These are phyloP conservation scores for Silybum marianum DNA, from an alignment of 129 eudicot species.

Conservation along the genomic window DNA sequence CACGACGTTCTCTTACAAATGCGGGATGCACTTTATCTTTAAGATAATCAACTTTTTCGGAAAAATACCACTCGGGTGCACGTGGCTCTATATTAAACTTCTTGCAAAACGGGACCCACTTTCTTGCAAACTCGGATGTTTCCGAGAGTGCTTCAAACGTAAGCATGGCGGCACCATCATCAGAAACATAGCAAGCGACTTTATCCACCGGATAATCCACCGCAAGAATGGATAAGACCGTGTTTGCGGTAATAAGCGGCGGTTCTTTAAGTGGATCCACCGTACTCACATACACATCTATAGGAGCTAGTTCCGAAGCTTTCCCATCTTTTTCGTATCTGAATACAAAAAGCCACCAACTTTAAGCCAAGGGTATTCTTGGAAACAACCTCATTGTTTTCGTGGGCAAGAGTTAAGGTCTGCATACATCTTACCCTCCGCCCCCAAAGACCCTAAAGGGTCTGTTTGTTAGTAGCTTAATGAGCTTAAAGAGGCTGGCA, in stretches of 20 bases:
- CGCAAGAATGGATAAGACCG: constrained; percentile 77
- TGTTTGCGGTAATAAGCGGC: constrained; percentile 77
- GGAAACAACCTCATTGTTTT: not conserved
- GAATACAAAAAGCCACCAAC: constrained; percentile 9
- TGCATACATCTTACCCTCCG: not conserved
- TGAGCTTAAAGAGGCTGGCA: too few relatives aligned
- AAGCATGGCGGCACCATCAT: constrained; percentile 88
- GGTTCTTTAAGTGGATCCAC: constrained; percentile 85
- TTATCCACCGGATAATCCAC: constrained; percentile 79
- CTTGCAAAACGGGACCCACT: constrained; percentile 90
- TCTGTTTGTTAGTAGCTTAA: too few relatives aligned
- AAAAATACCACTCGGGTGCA: constrained; percentile 83
- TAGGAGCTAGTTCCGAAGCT: constrained; percentile 59
- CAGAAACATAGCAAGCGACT: constrained; percentile 74
- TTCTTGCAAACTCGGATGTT: constrained; percentile 70
- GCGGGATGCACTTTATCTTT: constrained; percentile 72
- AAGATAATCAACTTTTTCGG: constrained; percentile 69
- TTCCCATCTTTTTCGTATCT: constrained; percentile 83
- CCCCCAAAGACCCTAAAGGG: too few relatives aligned
- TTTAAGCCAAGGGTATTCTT: not conserved
- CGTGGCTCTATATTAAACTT: constrained; percentile 77
- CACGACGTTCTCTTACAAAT: constrained; percentile 75
- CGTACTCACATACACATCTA: constrained; percentile 76
- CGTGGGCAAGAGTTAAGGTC: not conserved
- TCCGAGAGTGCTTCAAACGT: constrained; percentile 74